Evolutionary conservation across 139 green algal genomes (phyloP), one percentile per base, ranked within the genome.

Genomic region (Protoeuglena noctilucae): DNA sequence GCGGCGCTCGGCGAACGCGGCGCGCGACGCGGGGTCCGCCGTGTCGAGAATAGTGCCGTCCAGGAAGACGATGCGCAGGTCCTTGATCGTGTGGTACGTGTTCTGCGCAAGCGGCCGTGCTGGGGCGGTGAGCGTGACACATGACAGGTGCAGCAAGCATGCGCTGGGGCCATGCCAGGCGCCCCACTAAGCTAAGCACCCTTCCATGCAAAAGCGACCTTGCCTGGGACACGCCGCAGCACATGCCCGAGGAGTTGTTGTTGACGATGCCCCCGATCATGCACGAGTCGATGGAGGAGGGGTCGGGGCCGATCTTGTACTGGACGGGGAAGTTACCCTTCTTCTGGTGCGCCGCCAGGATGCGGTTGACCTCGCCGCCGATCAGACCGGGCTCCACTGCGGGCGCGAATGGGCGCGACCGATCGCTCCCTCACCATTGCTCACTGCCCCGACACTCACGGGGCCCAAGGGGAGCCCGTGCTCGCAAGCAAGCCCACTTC

Each of bases 171-270:
- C 18, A 19, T 48, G 18, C 40, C 19, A 48, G 40, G 18, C 40
- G 40, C 18, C 40, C 19, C 40, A 48, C 40, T 48, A 21, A 21
- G 40, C 19, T 48, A 19, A 21, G 40, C 40, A 48, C 40, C 40
- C n/a, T n/a, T n/a, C n/a, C n/a, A n/a, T n/a, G n/a, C n/a, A n/a
- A n/a, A n/a, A n/a, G n/a, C 73, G 93, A 95, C 0, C 85, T 93
- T 75, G 93, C 93, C 62, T 93, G 82, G 59, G 55, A 78, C 26
- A 97, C 89, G 40, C 89, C 89, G 65, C 89, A 97, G 81, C 89
- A 97, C 89, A 97, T 97, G 55, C 89, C 89, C 23, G 73, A 88
- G 40, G 77, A 91, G 82, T 97, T 97, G 84, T 97, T 97, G 52
- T 70, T 57, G n/a, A 97, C 83, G 58, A 97, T 92, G 48, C 89